Evolutionary conservation across 805 yeast species (phyloP), one percentile per base, ranked within the genome.

Genomic region (Hemisphaericaspora nanyangensis): DNA sequence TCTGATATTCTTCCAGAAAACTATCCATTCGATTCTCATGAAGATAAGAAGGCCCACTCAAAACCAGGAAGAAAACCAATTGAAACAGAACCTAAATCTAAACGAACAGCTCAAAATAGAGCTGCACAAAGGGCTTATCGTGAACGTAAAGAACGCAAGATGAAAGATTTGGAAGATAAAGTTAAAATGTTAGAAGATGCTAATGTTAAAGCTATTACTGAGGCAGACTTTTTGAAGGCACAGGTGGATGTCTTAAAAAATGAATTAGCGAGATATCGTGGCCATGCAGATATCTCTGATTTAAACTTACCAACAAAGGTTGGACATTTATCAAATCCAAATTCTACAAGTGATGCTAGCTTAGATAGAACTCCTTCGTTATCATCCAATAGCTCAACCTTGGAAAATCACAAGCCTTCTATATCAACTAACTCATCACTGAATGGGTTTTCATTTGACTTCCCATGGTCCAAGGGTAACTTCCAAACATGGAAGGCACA

Each of bases 111-210:
- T 2, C 98, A 93, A 65, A 91, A 93, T 61, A 76, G 98, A 52
- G 97, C 97, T 3, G 98, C 98, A n/a, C 99, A 93, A 63, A 72
- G 98, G 39, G 98, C 98, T 6, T 91, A 88, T 63, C 72, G 98
- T 41, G 98, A 93, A 63, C 77, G 98, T 44, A 91, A 91, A 60
- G 98, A 91, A 60, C 74, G 73, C 36, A 87, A 85, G 55, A 76
- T 93, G 80, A 77, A 79, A 55, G 95, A 88, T 47, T 70, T 91
- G 45, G 96, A 90, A 57, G 80, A 79, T 34, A 81, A 85, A 50
- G 95, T 91, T 11, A 62, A 72, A 36, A 60, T 66, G 48, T 72
- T 91, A 48, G 96, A 93, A 59, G 74, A 75, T 46, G 85, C 82
- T 48, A 82, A 82, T 42, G 64, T 79, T 40, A 77, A 79, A 46